Percentiles rank a stretch among this genome's conserved stretches.
These are phyloP conservation scores for Pelargonium citronellum DNA, from an alignment of 441 rosid species.

Conservation along the genomic window DNA sequence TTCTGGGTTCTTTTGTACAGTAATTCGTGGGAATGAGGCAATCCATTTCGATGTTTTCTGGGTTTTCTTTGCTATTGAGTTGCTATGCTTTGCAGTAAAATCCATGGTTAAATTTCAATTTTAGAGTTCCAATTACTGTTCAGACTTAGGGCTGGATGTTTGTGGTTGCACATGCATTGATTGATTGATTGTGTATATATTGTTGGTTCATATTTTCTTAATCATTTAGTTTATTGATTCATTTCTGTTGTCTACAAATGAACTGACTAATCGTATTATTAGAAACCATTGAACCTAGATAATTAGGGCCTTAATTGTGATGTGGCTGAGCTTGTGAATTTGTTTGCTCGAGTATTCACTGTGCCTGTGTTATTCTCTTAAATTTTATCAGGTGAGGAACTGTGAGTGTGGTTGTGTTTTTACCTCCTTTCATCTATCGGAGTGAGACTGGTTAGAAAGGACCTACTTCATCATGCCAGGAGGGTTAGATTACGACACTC, in stretches of 20 bases:
- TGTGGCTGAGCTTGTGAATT: not conserved
- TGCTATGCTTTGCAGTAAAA: not conserved
- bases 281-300: not conserved
- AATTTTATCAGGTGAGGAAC: conserved; percentile 11
- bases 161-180: conserved; percentile 2
- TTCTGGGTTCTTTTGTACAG: conserved; percentile 3
- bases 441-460: conserved; percentile 18
- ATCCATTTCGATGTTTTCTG: not conserved
- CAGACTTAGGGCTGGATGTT: not conserved
- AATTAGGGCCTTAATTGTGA: too few species aligned
- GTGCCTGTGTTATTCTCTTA: not conserved
- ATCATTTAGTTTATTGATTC: not conserved
- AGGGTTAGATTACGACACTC: conserved; percentile 60
- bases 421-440: not conserved
- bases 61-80: not conserved
- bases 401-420: conserved; percentile 2
- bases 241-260: not conserved
- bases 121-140: not conserved
- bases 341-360: not conserved
- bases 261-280: not conserved
- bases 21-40: not conserved
- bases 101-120: not conserved
- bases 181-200: not conserved
- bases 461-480: conserved; percentile 34
- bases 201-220: too few species aligned